phyloP scores from a whole-genome alignment of 2,329 filamentous ascomycete genomes.

The Venturia nashicola region DNA sequence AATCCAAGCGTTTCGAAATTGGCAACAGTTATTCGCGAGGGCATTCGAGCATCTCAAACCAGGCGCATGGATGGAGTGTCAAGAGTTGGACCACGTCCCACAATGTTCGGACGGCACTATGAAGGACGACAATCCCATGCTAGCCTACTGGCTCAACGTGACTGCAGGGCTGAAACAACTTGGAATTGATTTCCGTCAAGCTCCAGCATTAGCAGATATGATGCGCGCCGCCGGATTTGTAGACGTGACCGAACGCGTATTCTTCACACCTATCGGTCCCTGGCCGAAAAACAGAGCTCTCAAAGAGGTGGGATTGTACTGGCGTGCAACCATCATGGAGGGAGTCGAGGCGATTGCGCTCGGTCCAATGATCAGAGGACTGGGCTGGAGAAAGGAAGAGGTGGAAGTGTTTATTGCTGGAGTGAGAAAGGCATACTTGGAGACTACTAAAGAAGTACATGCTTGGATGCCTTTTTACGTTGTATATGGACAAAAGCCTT shows the following conservation, averaged over 20 bases:
- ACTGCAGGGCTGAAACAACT: constrained; percentile 31
- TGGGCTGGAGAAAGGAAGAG: constrained; percentile 11
- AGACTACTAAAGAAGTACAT: constrained; percentile 23
- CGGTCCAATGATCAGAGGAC: constrained; percentile 13
- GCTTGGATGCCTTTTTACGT: constrained; percentile 45
- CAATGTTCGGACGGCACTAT: constrained; percentile 29
- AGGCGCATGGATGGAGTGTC: constrained; percentile 37
- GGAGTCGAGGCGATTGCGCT: constrained; percentile 15
- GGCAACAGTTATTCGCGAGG: constrained; percentile 35
- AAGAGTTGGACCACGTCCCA: constrained; percentile 8
- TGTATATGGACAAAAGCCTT: constrained; percentile 42
- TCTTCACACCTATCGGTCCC: constrained; percentile 42
- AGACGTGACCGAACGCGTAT: constrained; percentile 38
- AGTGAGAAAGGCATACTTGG: constrained; percentile 1
- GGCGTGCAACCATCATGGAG: constrained; percentile 14
- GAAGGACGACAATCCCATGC: constrained; percentile 28
- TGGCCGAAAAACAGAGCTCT: constrained; percentile 34
- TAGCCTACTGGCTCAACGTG: constrained; percentile 36
- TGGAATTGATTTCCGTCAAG: constrained; percentile 27
- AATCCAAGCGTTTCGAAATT: constrained; percentile 42
- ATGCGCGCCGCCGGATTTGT: constrained; percentile 32
- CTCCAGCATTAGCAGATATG: not conserved
- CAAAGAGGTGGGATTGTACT: constrained; percentile 14
- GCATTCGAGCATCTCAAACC: constrained; percentile 31
- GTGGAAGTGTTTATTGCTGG: constrained; percentile 6